phyloP scores from a whole-genome alignment of 352 stramenopile genomes.

The Phytophthora foliorum region DNA sequence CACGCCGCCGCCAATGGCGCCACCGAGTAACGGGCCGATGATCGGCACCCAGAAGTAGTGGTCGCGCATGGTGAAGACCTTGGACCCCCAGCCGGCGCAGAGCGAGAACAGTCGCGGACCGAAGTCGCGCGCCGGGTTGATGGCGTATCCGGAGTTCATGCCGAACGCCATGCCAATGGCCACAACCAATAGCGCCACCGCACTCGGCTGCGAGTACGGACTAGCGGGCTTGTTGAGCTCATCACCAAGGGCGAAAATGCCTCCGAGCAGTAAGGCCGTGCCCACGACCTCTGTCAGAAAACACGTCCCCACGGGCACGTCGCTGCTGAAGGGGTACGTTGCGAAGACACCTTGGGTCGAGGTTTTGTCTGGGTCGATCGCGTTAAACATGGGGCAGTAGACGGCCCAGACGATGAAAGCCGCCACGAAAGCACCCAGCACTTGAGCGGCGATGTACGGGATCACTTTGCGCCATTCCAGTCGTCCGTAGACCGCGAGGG shows the following conservation, averaged over 20 bases:
- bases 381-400: conserved; percentile 61
- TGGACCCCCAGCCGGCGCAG: conserved; percentile 45
- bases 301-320: conserved; percentile 47
- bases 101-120: conserved; percentile 47
- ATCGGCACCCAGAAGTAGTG: conserved; percentile 72
- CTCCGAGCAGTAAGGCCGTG: conserved; percentile 52
- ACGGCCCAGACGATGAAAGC: conserved; percentile 57
- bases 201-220: conserved; percentile 43
- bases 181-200: conserved; percentile 56
- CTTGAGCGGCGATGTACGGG: conserved; percentile 50
- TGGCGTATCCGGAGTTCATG: conserved; percentile 70
- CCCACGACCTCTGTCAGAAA: conserved; percentile 66
- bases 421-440: conserved; percentile 56
- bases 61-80: conserved; percentile 41
- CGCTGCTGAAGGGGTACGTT: conserved; percentile 50
- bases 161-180: conserved; percentile 72
- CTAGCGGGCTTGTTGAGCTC: conserved; percentile 56
- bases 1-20: conserved; percentile 31
- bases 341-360: conserved; percentile 52
- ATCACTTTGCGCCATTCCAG: conserved; percentile 59
- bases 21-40: conserved; percentile 43
- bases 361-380: conserved; percentile 48
- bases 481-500: conserved; percentile 54
- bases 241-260: conserved; percentile 61
- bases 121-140: conserved; percentile 69